These are phyloP conservation scores for Talaromyces nanjingensis DNA, from an alignment of 495 filamentous ascomycete genomes.

Conservation along the genomic window DNA sequence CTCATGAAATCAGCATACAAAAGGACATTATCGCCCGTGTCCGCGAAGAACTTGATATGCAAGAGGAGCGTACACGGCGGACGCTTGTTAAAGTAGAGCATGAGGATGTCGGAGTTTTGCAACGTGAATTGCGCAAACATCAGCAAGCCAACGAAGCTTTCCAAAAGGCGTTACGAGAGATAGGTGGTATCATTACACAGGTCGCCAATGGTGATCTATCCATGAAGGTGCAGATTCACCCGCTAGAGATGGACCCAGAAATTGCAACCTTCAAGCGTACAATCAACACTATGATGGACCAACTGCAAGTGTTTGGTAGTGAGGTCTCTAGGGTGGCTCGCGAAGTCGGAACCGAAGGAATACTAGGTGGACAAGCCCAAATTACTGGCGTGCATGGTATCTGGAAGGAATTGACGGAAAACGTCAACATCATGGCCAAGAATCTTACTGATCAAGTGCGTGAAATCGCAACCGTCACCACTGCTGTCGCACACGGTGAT, in stretches of 20 bases:
- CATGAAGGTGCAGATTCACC: conserved; percentile 96
- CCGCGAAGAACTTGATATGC: conserved; percentile 56
- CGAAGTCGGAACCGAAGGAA: conserved; percentile 96
- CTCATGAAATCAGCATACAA: conserved; percentile 67
- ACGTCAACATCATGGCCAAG: conserved; percentile 97
- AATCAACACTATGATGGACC: conserved; percentile 97
- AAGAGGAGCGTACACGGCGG: conserved; percentile 52
- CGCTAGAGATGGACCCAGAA: conserved; percentile 96
- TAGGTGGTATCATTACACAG: conserved; percentile 92
- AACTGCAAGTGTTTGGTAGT: conserved; percentile 93
- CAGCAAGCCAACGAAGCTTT: conserved; percentile 98
- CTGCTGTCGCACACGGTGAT: conserved; percentile 93
- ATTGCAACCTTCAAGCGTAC: conserved; percentile 99
- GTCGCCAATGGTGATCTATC: conserved; percentile 94
- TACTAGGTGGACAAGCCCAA: conserved; percentile 92
- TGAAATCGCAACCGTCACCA: conserved; percentile 95
- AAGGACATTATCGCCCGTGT: conserved; percentile 64
- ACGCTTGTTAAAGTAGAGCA: conserved; percentile 52
- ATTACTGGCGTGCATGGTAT: conserved; percentile 94
- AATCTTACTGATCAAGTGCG: conserved; percentile 82
- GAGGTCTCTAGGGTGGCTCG: conserved; percentile 94
- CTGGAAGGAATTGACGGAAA: conserved; percentile 96
- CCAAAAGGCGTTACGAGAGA: conserved; percentile 93
- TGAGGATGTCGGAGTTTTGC: conserved; percentile 62
- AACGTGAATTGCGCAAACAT: conserved; percentile 90